Conservation (phyloP, 768 basidiomycete genomes). For the Hygrophoropsis aurantiaca region DNA sequence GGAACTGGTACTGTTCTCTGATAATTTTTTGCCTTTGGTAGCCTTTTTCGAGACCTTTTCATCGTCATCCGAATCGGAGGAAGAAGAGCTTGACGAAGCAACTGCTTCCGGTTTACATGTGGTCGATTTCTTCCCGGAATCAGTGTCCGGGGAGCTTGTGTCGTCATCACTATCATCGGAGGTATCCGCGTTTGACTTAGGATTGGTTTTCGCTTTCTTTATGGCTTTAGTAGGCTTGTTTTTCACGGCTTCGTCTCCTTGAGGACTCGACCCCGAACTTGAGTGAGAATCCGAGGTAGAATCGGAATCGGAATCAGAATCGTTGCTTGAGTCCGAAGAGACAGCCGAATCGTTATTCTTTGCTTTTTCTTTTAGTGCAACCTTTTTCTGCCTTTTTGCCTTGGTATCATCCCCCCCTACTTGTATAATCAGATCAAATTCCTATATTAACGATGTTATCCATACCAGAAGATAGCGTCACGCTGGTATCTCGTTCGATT, state of each 20-base stretch:
- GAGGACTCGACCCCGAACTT: constrained; percentile 15
- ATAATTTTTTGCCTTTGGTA: constrained; percentile 4
- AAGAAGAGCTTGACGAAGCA: constrained; percentile 5
- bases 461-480: constrained; percentile 37
- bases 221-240: not conserved
- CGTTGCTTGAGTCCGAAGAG: constrained; percentile 10
- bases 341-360: not conserved
- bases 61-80: constrained; percentile 21
- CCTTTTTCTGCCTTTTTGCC: constrained; percentile 4
- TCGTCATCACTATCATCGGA: not conserved
- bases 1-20: not conserved
- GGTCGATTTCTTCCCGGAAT: too few species aligned
- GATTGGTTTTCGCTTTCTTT: constrained; percentile 2
- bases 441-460: not conserved
- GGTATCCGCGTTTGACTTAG: not conserved
- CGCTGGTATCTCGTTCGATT: constrained; percentile 37
- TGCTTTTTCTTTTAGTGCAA: not conserved
- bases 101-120: too few species aligned
- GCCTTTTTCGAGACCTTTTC: not conserved
- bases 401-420: constrained; percentile 13
- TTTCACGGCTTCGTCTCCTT: constrained; percentile 10
- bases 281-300: constrained; percentile 25
- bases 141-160: too few species aligned
- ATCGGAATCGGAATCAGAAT: constrained; percentile 27
- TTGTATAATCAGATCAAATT: not conserved